Conservation (phyloP, 2,329 filamentous ascomycete genomes). For the Juglanconis sp. region DNA sequence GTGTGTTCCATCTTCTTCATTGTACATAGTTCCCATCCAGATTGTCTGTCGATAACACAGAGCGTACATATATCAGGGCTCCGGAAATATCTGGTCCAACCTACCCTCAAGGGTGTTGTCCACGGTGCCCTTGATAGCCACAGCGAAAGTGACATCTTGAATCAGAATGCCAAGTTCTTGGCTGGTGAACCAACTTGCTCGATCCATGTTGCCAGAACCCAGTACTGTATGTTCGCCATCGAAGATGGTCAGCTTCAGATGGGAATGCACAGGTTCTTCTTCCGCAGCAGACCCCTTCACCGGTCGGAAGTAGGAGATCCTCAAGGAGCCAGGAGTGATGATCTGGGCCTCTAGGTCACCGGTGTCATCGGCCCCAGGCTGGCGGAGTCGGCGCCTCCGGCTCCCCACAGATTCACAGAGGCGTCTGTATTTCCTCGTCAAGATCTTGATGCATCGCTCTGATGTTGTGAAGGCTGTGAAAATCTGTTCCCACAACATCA, state of each 20-base stretch:
- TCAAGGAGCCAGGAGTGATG: constrained; percentile 44
- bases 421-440: constrained; percentile 52
- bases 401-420: neutral
- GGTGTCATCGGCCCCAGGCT: constrained; percentile 20
- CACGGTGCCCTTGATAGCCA: constrained; percentile 28
- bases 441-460: constrained; percentile 55
- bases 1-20: neutral
- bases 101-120: constrained; percentile 32
- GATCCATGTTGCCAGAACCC: constrained; percentile 80
- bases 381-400: constrained; percentile 26
- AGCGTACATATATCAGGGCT: neutral
- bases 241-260: constrained; percentile 74
- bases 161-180: constrained; percentile 74
- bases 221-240: constrained; percentile 66
- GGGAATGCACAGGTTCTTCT: constrained; percentile 67
- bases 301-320: constrained; percentile 57
- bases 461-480: constrained; percentile 75
- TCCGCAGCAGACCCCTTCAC: constrained; percentile 24
- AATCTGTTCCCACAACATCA: constrained; percentile 81
- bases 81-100: constrained; percentile 28
- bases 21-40: neutral
- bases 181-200: constrained; percentile 82
- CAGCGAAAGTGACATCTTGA: constrained; percentile 34
- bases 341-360: constrained; percentile 42
- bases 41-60: neutral